Conservation (phyloP, 2,329 filamentous ascomycete species). For the Hypoxylon sp. region DNA sequence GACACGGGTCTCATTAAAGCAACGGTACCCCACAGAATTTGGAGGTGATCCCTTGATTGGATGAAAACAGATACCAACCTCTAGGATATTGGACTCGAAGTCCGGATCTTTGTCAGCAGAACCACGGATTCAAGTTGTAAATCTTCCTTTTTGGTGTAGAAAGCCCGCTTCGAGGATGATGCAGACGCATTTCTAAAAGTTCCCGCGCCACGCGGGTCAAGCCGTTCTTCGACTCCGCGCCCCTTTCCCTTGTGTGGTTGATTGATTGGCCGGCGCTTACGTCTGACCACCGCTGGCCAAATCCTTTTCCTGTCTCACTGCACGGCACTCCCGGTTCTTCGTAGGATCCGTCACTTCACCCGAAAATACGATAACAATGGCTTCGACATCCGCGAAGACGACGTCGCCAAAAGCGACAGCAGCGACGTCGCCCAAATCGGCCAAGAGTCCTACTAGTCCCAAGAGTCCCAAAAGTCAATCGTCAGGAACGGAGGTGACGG, state of each 20-base stretch:
- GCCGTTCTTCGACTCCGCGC: constrained; percentile 20
- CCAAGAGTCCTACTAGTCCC: neutral
- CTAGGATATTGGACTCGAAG: constrained; percentile 21
- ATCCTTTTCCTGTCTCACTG: constrained; percentile 17
- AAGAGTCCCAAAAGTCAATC: constrained; percentile 10
- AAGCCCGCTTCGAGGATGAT: constrained; percentile 6
- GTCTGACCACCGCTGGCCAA: constrained; percentile 13
- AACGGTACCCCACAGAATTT: constrained; percentile 20
- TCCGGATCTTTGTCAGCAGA: constrained; percentile 21
- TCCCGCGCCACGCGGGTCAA: constrained; percentile 29
- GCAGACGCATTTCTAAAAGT: constrained; percentile 10
- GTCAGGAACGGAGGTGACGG: constrained; percentile 11
- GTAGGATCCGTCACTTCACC: constrained; percentile 8
- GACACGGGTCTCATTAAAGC: constrained; percentile 14
- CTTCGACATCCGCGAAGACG: constrained; percentile 21
- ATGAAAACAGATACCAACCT: constrained; percentile 10
- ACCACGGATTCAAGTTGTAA: constrained; percentile 2
- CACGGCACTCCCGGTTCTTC: constrained; percentile 12
- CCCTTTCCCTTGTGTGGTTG: constrained; percentile 10
- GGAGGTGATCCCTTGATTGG: constrained; percentile 22
- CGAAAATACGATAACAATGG: constrained; percentile 22
- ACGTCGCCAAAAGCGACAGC: constrained; percentile 22
- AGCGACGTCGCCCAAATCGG: constrained; percentile 14
- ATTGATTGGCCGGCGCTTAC: constrained; percentile 17
- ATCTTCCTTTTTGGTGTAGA: constrained; percentile 4